Conservation (phyloP, 805 yeast genomes). For the Yarrowia divulgata region DNA sequence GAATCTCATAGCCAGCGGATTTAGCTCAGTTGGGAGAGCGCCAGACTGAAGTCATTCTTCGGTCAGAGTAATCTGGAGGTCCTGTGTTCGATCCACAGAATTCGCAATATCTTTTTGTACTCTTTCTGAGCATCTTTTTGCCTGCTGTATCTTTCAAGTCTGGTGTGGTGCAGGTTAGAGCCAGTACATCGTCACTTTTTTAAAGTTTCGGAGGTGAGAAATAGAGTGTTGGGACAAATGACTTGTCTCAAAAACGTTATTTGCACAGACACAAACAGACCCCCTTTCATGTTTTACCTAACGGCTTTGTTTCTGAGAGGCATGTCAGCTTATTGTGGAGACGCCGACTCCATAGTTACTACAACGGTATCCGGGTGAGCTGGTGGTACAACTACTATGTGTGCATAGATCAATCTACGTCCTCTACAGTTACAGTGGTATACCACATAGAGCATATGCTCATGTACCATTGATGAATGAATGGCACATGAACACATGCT, state of each 20-base stretch:
- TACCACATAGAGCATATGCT: not conserved
- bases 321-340: no score
- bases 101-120: conserved; percentile 45
- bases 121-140: not conserved
- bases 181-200: not conserved
- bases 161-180: conserved; percentile 9
- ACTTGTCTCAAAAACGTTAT: no score
- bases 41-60: conserved; percentile 49
- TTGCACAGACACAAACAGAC: no score
- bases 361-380: no score
- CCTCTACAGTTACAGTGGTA: not conserved
- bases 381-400: no score
- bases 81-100: conserved; percentile 82
- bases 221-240: not conserved
- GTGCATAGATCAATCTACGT: no score
- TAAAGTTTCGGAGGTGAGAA: conserved; percentile 2
- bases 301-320: no score
- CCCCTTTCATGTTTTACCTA: no score
- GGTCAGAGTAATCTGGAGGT: conserved; percentile 64
- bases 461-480: not conserved
- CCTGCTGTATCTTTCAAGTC: not conserved
- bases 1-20: conserved; percentile 38
- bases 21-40: conserved; percentile 54
- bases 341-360: no score
- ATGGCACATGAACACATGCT: not conserved